Percentiles rank a stretch among this genome's conserved stretches.
Conservation (phyloP, 169 alveolate genomes). For the Eimeria necatrix region DNA sequence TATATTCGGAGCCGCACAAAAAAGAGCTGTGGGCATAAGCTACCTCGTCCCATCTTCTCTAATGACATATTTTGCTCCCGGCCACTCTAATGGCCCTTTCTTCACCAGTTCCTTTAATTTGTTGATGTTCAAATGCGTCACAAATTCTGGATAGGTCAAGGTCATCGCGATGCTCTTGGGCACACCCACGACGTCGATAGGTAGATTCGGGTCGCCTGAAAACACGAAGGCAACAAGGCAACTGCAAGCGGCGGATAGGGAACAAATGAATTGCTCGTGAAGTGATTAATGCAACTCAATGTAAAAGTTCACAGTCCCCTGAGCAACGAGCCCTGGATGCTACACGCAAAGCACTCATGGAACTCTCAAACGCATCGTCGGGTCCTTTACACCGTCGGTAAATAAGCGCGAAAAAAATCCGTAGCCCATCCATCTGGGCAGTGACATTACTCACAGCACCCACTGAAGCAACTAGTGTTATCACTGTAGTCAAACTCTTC, state of each 20-base stretch:
- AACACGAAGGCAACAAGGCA: background rate
- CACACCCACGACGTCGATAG: constrained; percentile 97
- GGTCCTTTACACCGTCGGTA: too few relatives aligned
- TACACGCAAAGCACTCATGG: background rate
- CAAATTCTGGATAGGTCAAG: constrained; percentile 99
- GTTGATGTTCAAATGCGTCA: constrained; percentile 97
- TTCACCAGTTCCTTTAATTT: constrained; percentile 93
- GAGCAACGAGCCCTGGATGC: background rate
- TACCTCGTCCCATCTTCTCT: constrained; percentile 96
- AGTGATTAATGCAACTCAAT: too few relatives aligned
- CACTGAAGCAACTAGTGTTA: too few relatives aligned
- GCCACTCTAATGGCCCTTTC: constrained; percentile 99
- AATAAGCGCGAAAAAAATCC: too few relatives aligned
- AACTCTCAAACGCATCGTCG: too few relatives aligned
- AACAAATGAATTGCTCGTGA: too few relatives aligned
- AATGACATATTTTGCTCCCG: constrained; percentile 98
- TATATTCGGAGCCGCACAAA: too few relatives aligned
- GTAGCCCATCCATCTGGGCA: too few relatives aligned
- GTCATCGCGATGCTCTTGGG: constrained; percentile 99
- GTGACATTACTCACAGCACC: too few relatives aligned
- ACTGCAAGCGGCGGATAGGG: background rate
- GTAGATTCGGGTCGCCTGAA: constrained; percentile 97
- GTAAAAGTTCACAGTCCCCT: too few relatives aligned
- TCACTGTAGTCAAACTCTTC: too few relatives aligned
- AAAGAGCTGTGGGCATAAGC: background rate